These are phyloP conservation scores for Hypoxylon lienhwacheense DNA, from an alignment of 495 filamentous ascomycete species.

Conservation along the genomic window DNA sequence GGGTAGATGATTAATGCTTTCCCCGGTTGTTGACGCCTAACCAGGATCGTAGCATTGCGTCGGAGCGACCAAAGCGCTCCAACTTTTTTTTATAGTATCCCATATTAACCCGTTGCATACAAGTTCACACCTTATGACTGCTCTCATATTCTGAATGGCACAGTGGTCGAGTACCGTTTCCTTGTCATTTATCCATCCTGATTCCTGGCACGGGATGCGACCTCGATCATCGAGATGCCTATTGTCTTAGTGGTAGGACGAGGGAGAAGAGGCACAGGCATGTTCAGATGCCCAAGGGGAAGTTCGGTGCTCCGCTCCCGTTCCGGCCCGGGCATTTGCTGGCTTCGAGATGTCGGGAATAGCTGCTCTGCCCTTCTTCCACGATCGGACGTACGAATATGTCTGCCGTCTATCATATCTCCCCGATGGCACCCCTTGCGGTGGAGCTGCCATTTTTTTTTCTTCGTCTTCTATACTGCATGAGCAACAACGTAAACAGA, in stretches of 20 bases:
- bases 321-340: conserved; percentile 21
- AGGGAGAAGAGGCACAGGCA: too few species aligned
- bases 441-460: conserved; percentile 9
- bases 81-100: neutral
- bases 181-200: conserved; percentile 9
- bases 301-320: conserved; percentile 23
- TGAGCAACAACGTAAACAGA: neutral
- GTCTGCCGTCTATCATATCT: conserved; percentile 6
- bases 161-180: conserved; percentile 10
- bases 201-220: conserved; percentile 1
- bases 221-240: conserved; percentile 5
- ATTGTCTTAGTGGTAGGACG: too few species aligned
- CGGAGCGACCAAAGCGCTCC: neutral
- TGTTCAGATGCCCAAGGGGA: conserved; percentile 3
- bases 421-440: neutral
- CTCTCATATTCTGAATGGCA: neutral
- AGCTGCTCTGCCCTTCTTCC: neutral
- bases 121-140: too few species aligned
- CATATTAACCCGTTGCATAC: too few species aligned
- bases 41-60: conserved; percentile 19
- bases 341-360: conserved; percentile 6
- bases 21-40: neutral
- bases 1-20: neutral
- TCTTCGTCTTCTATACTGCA: conserved; percentile 3
- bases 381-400: conserved; percentile 6